These are phyloP conservation scores for Punctularia strigosozonata DNA, from an alignment of 768 basidiomycete genomes.

Conservation along the genomic window DNA sequence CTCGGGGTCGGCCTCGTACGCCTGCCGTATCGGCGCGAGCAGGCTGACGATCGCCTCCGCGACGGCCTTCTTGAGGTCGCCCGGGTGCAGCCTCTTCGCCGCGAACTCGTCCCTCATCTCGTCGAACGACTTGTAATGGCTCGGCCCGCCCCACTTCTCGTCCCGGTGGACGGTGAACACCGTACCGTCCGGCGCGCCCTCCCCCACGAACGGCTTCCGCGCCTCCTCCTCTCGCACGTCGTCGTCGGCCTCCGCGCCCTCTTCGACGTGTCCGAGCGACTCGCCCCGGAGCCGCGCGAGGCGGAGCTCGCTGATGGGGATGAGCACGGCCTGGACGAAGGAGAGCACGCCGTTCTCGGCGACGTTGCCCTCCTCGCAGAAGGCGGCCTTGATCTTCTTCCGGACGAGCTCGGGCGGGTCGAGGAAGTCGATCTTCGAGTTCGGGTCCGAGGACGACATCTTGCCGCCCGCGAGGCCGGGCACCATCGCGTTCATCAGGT, in stretches of 20 bases:
- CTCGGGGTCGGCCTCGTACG: constrained; percentile 66
- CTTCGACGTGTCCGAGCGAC: constrained; percentile 26
- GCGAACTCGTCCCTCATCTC: constrained; percentile 66
- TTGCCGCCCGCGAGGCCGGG: constrained; percentile 91
- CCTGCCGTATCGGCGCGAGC: constrained; percentile 69
- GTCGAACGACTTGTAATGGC: constrained; percentile 60
- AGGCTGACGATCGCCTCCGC: constrained; percentile 61
- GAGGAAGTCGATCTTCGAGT: constrained; percentile 97
- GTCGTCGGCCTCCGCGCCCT: constrained; percentile 33
- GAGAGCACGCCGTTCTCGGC: constrained; percentile 82
- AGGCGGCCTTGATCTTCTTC: constrained; percentile 84
- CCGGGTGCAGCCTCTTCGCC: constrained; percentile 72
- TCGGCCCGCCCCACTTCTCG: constrained; percentile 70
- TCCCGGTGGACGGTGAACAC: constrained; percentile 72
- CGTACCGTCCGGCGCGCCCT: constrained; percentile 68
- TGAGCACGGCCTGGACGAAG: constrained; percentile 79
- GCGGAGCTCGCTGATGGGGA: constrained; percentile 73
- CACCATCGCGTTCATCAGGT: constrained; percentile 98
- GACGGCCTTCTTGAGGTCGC: constrained; percentile 77
- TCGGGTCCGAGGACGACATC: constrained; percentile 97
- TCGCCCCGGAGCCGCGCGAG: constrained; percentile 42
- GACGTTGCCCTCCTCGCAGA: constrained; percentile 88
- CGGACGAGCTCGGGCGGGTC: constrained; percentile 75
- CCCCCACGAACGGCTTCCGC: constrained; percentile 53
- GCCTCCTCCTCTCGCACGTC: too few species aligned